Base-by-base conservation (phyloP, 176 grass and related monocot genomes). In the Elaeis guineensis region DNA sequence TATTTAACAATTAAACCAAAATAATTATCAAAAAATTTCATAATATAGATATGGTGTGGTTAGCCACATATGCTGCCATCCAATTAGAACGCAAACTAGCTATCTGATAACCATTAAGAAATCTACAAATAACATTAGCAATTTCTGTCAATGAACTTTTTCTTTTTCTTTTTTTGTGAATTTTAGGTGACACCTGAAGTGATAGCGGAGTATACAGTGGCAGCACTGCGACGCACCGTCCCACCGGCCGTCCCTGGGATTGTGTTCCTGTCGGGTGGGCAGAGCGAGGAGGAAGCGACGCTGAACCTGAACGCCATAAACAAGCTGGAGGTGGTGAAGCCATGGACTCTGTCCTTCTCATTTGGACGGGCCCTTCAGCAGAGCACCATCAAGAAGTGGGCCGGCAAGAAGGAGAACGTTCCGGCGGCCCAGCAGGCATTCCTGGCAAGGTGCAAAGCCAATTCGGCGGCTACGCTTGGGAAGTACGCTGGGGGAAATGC, bases 321-420 rank as follows among this genome's bases (percentile, higher is more conserved):
- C 75, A 78, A 78, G 29, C 22, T 78, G 2, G 0, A 64, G 17
- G 66, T 49, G 2, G 64, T 70, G 52, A 78, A 78, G 66, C 75
- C 75, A 0, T 78, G 75, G 75, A 70, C 75, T 6, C 75, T 78
- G 50, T 63, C 58, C 58, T 78, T 78, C 66, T 78, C 66, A 1
- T 78, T 78, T 3, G 75, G 75, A 8, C 75, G 75, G 25, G 75
- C 75, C 0, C 75, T 78, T 6, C 75, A 77, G 64, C 75, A 78
- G 57, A 78, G 66, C 66, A 78, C 75, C 0, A 66, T 78, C 58
- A 71, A 70, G 65, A 66, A 66, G 18, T 78, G 75, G 75, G 57
- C 66, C 2, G 75, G 75, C 5, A 70, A 71, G 75, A 66, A 55
- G 75, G 75, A 78, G 20, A 78, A 78, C 55, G 35, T 78, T 4